Base-by-base conservation (phyloP, 78 protist species). In the Diacronema lutheri region DNA sequence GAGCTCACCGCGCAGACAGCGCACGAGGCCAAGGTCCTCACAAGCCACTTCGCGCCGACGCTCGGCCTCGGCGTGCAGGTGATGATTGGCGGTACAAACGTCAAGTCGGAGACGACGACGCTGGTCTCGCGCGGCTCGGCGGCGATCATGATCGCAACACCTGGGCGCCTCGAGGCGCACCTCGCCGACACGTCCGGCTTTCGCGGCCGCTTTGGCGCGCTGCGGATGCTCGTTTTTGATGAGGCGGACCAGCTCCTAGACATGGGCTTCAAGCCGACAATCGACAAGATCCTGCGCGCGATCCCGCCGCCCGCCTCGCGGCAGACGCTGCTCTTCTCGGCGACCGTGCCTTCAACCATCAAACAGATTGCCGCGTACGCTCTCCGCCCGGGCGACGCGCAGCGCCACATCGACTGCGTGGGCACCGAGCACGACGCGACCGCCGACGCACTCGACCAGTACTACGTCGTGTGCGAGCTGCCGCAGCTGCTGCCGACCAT, bases 101-200 rank as follows among this genome's bases (percentile, higher is more conserved):
- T 87, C 88, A 74, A 62, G 23, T 78, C 80, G 61, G 73, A 68
- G 65, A 41, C 73, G 4, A 9, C 50, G 50, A 31, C 84, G 20
- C 55, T 25, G 71, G 71, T 88, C 44, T 29, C 86, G 31, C 16
- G 2, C 20, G n/a, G 11, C 99, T 99, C 33, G 95, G 93, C 71
- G 95, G 92, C 86, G 84, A 98, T 93, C 33, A 35, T 99, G 16
- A 92, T 99, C 2, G 94, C 98, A 21, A 98, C 99, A 10, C 99
- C 99, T 26, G 99, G 99, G 23, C 94, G 99, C 23, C 93, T 99
- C 33, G 92, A 97, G 58, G 99, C 97, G 62, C 99, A 99, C 83
- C 66, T 96, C 73, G 77, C 89, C 76, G 13, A 55, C 74, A 89
- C 92, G 12, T 41, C 46, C 40, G 97, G 96, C 33, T 98, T 96